phyloP scores from a whole-genome alignment of 176 grass and related monocot genomes.

The Eleusine coracana region DNA sequence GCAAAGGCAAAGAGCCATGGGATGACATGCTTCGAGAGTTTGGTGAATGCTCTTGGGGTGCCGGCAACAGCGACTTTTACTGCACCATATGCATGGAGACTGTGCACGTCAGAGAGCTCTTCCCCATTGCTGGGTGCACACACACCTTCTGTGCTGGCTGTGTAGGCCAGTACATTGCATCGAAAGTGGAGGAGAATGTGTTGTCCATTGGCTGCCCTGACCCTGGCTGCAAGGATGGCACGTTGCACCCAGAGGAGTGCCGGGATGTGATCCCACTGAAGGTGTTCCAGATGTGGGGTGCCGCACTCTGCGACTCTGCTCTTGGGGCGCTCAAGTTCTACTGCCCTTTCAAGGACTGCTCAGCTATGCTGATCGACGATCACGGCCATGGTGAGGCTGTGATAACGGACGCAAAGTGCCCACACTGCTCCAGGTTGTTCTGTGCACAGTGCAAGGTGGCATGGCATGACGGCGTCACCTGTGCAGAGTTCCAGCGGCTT shows the following conservation, averaged over 20 bases:
- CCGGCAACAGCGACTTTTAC: conserved; percentile 19
- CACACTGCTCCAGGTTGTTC: conserved; percentile 64
- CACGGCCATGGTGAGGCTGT: conserved; percentile 4
- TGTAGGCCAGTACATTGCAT: conserved; percentile 54
- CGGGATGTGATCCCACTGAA: conserved; percentile 38
- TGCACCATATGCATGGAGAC: conserved; percentile 72
- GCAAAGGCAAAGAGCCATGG: not conserved
- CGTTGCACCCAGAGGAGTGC: conserved; percentile 51
- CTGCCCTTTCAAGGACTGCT: conserved; percentile 76
- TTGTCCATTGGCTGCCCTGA: conserved; percentile 50
- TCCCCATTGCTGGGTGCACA: conserved; percentile 46
- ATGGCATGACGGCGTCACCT: conserved; percentile 59
- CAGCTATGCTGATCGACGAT: conserved; percentile 50
- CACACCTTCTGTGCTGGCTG: conserved; percentile 69
- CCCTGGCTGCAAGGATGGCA: conserved; percentile 41
- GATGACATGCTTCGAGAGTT: not conserved
- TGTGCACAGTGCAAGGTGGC: conserved; percentile 75
- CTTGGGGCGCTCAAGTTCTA: conserved; percentile 55
- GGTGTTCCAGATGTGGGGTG: conserved; percentile 59
- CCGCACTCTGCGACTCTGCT: conserved; percentile 52
- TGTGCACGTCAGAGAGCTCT: conserved; percentile 15
- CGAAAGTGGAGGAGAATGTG: conserved; percentile 59
- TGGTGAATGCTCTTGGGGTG: not conserved
- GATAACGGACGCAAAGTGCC: conserved; percentile 48
- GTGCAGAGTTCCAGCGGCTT: conserved; percentile 50